Base-by-base conservation (phyloP, 768 basidiomycete species). In the Gloeostereum incarnatum region DNA sequence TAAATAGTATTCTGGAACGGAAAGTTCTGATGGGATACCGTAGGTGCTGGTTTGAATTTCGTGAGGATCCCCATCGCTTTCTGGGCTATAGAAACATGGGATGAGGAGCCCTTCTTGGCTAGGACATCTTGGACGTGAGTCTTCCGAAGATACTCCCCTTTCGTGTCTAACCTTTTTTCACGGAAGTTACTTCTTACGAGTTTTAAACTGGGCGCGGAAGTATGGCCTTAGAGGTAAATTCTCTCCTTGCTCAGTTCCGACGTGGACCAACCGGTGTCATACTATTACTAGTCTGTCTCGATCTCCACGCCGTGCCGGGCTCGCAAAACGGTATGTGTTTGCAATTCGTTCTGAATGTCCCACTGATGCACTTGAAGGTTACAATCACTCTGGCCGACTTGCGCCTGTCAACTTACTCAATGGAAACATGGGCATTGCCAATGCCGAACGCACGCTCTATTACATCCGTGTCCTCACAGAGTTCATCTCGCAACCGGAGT, bases 201-300 rank as follows among this genome's bases (percentile, higher is more conserved):
- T 82, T 18, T 61, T 93, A 26, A 68, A 65, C 2, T 96, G 91
- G 91, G 80, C 78, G 10, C 68, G 90, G 35, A 93, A 96, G 58
- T 93, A 93, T 54, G 90, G 90, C 1, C 47, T 93, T n/a, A 71
- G 90, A n/a, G n/a, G n/a, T n/a, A n/a, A n/a, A n/a, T n/a, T n/a
- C n/a, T n/a, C n/a, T n/a, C n/a, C n/a, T n/a, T n/a, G n/a, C n/a
- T n/a, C n/a, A n/a, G n/a, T n/a, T n/a, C n/a, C n/a, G n/a, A n/a
- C n/a, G n/a, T n/a, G n/a, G n/a, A n/a, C n/a, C n/a, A n/a, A n/a
- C n/a, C n/a, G n/a, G n/a, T n/a, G n/a, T n/a, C n/a, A n/a, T n/a
- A n/a, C n/a, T n/a, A n/a, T n/a, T n/a, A n/a, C n/a, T n/a, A 20
- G 75, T 93, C 38, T 75, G 75, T 50, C 62, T 93, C 9, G 91